These are phyloP conservation scores for Coniella lustricola DNA, from an alignment of 2,329 filamentous ascomycete species.

Conservation along the genomic window DNA sequence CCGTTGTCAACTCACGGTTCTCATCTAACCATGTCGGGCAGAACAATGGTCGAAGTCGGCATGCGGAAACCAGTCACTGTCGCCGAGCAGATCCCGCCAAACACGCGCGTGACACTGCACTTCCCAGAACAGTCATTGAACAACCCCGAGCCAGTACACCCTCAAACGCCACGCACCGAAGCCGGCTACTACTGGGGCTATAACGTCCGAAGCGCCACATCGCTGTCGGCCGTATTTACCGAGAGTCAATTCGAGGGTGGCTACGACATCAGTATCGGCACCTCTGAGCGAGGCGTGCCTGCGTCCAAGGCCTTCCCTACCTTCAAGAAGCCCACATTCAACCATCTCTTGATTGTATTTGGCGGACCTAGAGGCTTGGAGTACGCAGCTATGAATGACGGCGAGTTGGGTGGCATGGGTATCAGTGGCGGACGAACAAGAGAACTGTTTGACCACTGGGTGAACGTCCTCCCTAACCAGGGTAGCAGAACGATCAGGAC, in stretches of 20 bases:
- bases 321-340: constrained; percentile 43
- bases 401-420: constrained; percentile 49
- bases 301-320: constrained; percentile 39
- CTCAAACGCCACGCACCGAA: constrained; percentile 62
- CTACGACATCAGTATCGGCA: constrained; percentile 78
- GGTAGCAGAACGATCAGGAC: constrained; percentile 77
- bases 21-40: constrained; percentile 16
- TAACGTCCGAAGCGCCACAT: constrained; percentile 56
- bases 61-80: constrained; percentile 50
- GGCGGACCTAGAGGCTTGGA: constrained; percentile 77
- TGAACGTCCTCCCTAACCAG: constrained; percentile 73
- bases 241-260: constrained; percentile 68
- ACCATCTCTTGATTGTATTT: constrained; percentile 71
- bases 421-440: constrained; percentile 57
- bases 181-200: constrained; percentile 86
- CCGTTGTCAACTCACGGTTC: not conserved
- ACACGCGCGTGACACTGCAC: constrained; percentile 67
- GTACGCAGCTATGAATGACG: constrained; percentile 59
- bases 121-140: constrained; percentile 43
- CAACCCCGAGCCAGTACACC: constrained; percentile 56
- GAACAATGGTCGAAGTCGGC: constrained; percentile 54
- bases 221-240: constrained; percentile 68
- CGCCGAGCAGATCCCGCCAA: constrained; percentile 54
- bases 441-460: constrained; percentile 76
- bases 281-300: constrained; percentile 65